phyloP scores from a whole-genome alignment of 805 yeast species.

The Brettanomyces anomalus region DNA sequence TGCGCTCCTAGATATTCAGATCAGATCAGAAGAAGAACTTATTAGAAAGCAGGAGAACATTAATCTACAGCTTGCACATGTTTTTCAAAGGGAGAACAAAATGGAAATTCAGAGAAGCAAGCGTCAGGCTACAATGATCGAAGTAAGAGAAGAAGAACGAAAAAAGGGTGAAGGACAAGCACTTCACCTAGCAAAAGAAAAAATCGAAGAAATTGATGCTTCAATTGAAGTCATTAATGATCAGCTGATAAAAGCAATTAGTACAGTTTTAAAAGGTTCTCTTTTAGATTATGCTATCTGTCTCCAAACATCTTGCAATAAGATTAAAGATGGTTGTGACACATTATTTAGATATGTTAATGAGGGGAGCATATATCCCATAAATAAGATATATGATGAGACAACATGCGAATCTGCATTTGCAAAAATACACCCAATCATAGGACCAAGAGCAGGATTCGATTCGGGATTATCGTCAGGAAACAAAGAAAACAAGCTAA shows the following conservation, averaged over 20 bases:
- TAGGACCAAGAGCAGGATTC: not conserved
- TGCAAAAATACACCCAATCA: constrained; percentile 3
- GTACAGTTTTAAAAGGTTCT: constrained; percentile 34
- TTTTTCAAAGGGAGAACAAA: constrained; percentile 42
- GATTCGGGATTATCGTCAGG: constrained; percentile 3
- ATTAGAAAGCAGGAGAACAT: constrained; percentile 36
- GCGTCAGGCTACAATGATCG: constrained; percentile 29
- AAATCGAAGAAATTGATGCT: constrained; percentile 41
- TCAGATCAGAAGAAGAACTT: constrained; percentile 25
- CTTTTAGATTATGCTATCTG: constrained; percentile 33
- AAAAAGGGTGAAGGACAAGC: constrained; percentile 37
- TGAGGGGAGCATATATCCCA: constrained; percentile 1
- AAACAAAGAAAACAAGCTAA: constrained; percentile 3
- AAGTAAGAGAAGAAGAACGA: constrained; percentile 33
- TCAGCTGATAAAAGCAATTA: constrained; percentile 40
- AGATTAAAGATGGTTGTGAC: constrained; percentile 22
- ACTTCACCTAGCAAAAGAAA: constrained; percentile 37
- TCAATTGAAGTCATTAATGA: constrained; percentile 44
- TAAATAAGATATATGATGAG: not conserved
- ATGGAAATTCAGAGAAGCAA: constrained; percentile 29
- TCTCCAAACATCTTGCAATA: constrained; percentile 23
- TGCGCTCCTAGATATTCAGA: constrained; percentile 30
- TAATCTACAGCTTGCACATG: constrained; percentile 34
- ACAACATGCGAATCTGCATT: not conserved
- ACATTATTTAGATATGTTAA: constrained; percentile 21